Percentiles rank a stretch among this genome's conserved stretches.
These are phyloP conservation scores for Lachancea dasiensis DNA, from an alignment of 805 yeast genomes.

Conservation along the genomic window DNA sequence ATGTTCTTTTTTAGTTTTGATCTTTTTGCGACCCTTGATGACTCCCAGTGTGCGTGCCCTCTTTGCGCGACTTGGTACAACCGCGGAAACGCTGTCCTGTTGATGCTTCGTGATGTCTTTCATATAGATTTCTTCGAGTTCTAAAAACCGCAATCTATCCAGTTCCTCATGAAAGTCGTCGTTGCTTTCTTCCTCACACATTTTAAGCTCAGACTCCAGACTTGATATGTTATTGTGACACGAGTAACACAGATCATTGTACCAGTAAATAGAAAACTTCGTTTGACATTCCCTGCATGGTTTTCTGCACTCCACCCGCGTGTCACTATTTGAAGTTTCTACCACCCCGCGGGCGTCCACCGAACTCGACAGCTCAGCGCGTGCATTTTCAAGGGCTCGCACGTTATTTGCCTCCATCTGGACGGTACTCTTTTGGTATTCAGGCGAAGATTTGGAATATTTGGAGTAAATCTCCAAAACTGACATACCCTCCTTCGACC, in stretches of 20 bases:
- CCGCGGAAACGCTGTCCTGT: neutral
- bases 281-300: slow-evolving; percentile 17
- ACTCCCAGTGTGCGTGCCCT: neutral
- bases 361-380: neutral
- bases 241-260: slow-evolving; percentile 16
- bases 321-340: too few relatives aligned
- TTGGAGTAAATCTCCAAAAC: slow-evolving; percentile 12
- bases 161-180: neutral
- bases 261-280: slow-evolving; percentile 19
- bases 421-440: neutral
- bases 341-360: neutral
- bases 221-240: slow-evolving; percentile 14
- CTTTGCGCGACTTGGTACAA: neutral
- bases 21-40: neutral
- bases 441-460: slow-evolving; percentile 6
- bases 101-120: neutral
- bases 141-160: neutral
- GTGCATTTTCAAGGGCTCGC: neutral
- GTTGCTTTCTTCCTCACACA: slow-evolving; percentile 1
- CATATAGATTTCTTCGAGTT: neutral
- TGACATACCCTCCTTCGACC: slow-evolving; percentile 1
- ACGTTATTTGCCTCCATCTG: neutral
- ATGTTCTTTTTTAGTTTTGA: neutral
- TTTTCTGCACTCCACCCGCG: neutral
- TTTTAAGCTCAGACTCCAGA: neutral